phyloP scores from a whole-genome alignment of 2,329 filamentous ascomycete genomes.

The Phoma herbarum region DNA sequence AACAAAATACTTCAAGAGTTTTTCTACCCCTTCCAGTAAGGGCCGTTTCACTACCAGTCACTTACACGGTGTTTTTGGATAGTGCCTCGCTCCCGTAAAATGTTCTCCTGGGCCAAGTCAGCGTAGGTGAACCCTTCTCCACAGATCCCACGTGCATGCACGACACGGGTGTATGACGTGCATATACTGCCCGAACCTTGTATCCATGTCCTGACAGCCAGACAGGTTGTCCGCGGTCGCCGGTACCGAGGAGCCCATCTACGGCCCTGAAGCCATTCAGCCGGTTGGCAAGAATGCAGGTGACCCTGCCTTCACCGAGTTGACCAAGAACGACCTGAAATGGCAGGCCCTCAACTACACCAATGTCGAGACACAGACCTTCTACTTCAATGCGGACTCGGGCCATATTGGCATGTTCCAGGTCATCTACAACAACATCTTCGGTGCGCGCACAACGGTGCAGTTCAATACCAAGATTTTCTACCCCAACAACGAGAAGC shows the following conservation, averaged over 20 bases:
- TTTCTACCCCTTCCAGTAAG: slow-evolving; percentile 37
- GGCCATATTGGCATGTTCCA: slow-evolving; percentile 83
- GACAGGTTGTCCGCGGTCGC: slow-evolving; percentile 76
- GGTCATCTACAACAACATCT: slow-evolving; percentile 97
- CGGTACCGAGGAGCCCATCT: slow-evolving; percentile 95
- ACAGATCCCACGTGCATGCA: slow-evolving; percentile 28
- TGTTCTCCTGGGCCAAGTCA: slow-evolving; percentile 96
- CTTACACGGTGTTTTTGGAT: slow-evolving; percentile 40
- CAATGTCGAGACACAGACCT: slow-evolving; percentile 92
- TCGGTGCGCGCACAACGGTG: slow-evolving; percentile 84
- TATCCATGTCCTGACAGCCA: slow-evolving; percentile 28
- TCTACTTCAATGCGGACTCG: slow-evolving; percentile 84
- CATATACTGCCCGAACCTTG: slow-evolving; percentile 3
- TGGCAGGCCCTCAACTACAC: slow-evolving; percentile 86
- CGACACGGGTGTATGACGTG: slow-evolving; percentile 24
- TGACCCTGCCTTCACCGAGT: slow-evolving; percentile 80
- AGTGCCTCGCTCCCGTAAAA: slow-evolving; percentile 54
- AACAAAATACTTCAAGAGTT: slow-evolving; percentile 42
- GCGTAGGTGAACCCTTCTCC: slow-evolving; percentile 66
- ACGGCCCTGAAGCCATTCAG: slow-evolving; percentile 86
- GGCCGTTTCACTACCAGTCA: slow-evolving; percentile 31
- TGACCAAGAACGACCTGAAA: slow-evolving; percentile 78
- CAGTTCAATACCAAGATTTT: slow-evolving; percentile 97
- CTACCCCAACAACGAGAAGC: slow-evolving; percentile 74
- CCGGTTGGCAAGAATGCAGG: slow-evolving; percentile 84